Evolutionary conservation across 768 basidiomycete species (phyloP), one percentile per base, ranked within the genome.

Genomic region (Mycena polygramma): DNA sequence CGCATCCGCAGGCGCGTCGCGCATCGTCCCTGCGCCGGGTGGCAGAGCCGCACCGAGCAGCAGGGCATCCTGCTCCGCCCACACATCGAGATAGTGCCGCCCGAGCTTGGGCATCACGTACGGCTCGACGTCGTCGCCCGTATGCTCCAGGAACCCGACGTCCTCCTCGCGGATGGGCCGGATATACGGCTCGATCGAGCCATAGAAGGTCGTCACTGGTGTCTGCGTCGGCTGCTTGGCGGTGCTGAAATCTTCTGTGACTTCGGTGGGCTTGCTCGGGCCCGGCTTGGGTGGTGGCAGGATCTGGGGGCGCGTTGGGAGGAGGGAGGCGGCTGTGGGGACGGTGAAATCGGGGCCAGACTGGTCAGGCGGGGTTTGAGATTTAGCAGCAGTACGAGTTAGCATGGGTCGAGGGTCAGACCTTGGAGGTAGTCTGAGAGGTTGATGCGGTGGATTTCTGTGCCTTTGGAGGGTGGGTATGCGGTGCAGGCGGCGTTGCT

Each of bases 101-200:
- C 88, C 97, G 0, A 98, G 87, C 65, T 92, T 89, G 36, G 97
- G 97, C 81, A 97, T 89, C 41, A 95, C 81, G 75, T 89, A 98
- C 0, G 95, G 92, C 66, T 96, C 94, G 11, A 94, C 85, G 70
- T 98, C 96, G 75, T 98, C 96, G n/a, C 89, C 94, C 14, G 92
- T 91, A 75, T 94, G 94, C 69, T 95, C 93, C 61, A 99, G 86
- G 80, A 96, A 97, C 4, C 97, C 97, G 36, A 99, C 83, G 77
- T 99, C 98, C 80, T 99, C 98, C 81, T 99, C 98, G 71, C 92
- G 92, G 52, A 98, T 90, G 26, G 90, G 89, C 59, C 96, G 91
- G 76, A 97, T 84, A 85, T 94, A 99, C 14, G 94, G 93, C 76
- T 98, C 97, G 54, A 97, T 89, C 75, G 91, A 92, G 30, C 92